These are phyloP conservation scores for Polytrichum commune DNA, from an alignment of 225 moss, liverwort and hornwort genomes.

Conservation along the genomic window DNA sequence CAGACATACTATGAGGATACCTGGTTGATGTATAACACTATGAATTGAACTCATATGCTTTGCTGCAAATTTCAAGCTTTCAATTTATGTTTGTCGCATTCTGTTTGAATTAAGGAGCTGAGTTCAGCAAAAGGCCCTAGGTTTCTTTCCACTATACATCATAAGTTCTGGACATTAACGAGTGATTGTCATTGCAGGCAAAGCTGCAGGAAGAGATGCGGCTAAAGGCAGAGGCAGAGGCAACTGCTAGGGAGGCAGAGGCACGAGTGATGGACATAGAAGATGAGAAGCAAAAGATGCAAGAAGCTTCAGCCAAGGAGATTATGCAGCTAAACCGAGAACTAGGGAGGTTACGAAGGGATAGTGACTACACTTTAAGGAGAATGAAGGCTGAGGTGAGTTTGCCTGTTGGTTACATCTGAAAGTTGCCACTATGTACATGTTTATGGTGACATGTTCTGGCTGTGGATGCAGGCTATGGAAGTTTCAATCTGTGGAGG, in stretches of 20 bases:
- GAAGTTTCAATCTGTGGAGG: no score
- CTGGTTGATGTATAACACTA: no score
- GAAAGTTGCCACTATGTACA: background rate
- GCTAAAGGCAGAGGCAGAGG: constrained; percentile 69
- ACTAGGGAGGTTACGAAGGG: constrained; percentile 56
- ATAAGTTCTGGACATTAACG: background rate
- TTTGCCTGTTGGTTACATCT: background rate
- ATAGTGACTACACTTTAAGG: constrained; percentile 40
- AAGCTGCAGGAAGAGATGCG: constrained; percentile 74
- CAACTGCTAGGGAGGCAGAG: constrained; percentile 52
- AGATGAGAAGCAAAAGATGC: constrained; percentile 45
- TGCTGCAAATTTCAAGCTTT: no score
- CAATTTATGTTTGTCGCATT: no score
- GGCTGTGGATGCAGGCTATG: no score
- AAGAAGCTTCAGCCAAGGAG: constrained; percentile 47
- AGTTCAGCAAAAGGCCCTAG: no score
- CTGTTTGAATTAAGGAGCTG: no score
- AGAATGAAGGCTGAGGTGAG: constrained; percentile 62
- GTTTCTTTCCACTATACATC: no score
- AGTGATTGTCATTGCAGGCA: constrained; percentile 31
- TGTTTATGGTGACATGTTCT: background rate
- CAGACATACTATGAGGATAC: no score
- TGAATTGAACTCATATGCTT: no score
- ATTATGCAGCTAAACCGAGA: constrained; percentile 56
- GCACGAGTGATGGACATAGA: constrained; percentile 56